A percentile compares a stretch with the other conserved stretches of the same genome.
Conservation (phyloP, 2,329 filamentous ascomycete species). For the Sporothrix brunneoviolacea region DNA sequence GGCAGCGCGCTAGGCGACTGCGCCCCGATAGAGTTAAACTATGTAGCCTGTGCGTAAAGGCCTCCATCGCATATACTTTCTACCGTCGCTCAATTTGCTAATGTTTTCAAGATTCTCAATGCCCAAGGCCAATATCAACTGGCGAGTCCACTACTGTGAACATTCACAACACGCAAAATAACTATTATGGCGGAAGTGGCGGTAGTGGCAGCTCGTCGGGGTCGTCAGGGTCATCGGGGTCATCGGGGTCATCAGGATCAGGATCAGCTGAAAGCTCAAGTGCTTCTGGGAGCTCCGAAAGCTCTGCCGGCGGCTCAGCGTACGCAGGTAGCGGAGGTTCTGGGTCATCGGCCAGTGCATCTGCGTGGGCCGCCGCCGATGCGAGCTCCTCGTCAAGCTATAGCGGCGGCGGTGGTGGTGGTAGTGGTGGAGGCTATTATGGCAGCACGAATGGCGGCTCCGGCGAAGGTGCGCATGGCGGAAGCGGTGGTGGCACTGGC, state of each 20-base stretch:
- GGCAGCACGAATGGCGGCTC: background rate
- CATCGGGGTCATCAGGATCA: background rate
- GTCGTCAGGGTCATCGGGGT: too few species aligned
- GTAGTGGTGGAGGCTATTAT: background rate
- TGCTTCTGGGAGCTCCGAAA: too few species aligned
- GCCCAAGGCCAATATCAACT: background rate
- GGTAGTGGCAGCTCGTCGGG: too few species aligned
- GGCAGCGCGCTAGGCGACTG: conserved; percentile 4
- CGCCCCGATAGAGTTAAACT: background rate
- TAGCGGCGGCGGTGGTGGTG: background rate
- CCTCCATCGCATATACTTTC: background rate
- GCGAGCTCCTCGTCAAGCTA: background rate
- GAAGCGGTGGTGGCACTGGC: too few species aligned
- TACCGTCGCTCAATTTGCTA: background rate
- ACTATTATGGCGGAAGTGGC: conserved; percentile 11
- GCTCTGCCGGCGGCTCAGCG: too few species aligned
- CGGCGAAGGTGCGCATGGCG: too few species aligned
- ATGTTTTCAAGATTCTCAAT: background rate
- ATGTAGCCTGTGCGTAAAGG: background rate
- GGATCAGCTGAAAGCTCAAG: too few species aligned
- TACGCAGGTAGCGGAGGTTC: too few species aligned
- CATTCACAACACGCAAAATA: conserved; percentile 9
- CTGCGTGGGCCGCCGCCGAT: background rate
- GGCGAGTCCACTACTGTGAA: conserved; percentile 1
- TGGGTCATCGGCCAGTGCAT: background rate